Evolutionary conservation across 305 asterid genomes (phyloP), one percentile per base, ranked within the genome.

Genomic region (Fraxinus dipetala): DNA sequence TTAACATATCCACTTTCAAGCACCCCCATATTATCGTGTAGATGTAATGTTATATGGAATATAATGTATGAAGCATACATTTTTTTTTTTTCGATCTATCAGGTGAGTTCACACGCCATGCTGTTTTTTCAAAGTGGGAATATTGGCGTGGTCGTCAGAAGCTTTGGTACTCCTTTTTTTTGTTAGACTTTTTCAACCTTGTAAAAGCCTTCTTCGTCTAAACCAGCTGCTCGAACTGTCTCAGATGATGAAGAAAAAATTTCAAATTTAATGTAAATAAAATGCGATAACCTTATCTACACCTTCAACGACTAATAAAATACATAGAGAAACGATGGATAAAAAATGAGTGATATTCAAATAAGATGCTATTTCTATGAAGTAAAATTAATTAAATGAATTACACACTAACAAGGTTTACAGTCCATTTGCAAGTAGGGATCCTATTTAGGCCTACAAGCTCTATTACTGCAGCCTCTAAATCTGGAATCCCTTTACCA

Each of bases 71-170:
- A 32, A 3, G 5, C 6, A 3, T 0, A 32, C 0, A 0, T 3
- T 3, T 24, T 32, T 36, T 32, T 36, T 38, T 20, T 7, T 83
- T 81, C 22, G 38, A 43, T 72, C 20, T 89, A 32, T 77, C 93
- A 93, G 98, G 98, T 26, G 99, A 95, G 91, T 94, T 95, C 86
- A 95, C 99, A 36, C 94, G 93, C 4, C 28, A 26, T 26, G 90
- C 98, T 40, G 98, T 98, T 79, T 95, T 95, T 32, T 31, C 24
- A n/a, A 93, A 87, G 92, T 1, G 22, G 28, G 28, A 26, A 26
- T 26, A 26, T 26, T 26, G 28, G 28, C 28, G 28, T 26, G 28
- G 28, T 26, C 28, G 28, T 26, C 28, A 26, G 28, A 26, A 26
- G 28, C 28, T 26, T 26, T 26, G 28, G 28, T 26, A 26, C 28